Evolutionary conservation across 2,329 filamentous ascomycete species (phyloP), one percentile per base, ranked within the genome.

Genomic region (Microascus cirrosus): DNA sequence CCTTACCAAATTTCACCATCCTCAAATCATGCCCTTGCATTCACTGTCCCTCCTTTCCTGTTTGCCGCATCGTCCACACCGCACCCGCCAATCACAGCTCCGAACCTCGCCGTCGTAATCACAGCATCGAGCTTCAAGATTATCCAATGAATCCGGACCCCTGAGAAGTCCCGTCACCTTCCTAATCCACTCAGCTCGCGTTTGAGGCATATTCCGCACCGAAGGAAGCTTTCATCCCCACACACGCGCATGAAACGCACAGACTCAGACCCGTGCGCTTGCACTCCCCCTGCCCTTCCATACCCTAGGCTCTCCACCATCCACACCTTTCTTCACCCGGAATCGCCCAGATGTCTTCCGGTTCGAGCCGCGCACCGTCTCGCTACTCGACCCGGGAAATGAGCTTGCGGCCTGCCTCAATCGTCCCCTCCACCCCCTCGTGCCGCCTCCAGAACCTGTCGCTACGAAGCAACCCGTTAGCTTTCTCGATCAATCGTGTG

Each of bases 391-490:
- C 45, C 22, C 22, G 73, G n/a, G 74, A 70, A 63, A 86, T 84
- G 67, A 82, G 71, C 25, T 65, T 72, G 57, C 76, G 75, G 3
- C 82, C 83, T 28, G 83, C 73, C 55, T 79, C 69, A 56, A 85
- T 80, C 0, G 80, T 82, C 62, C 84, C 82, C 3, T 73, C 70
- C 67, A 80, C 76, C 12, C 81, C 77, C 56, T 77, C 74, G 65
- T 85, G 82, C n/a, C 79, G 75, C 58, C 78, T 73, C 83, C 83
- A 86, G 67, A 86, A 85, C 60, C 79, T 83, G 54, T 51, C 42
- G 8, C 2, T 20, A 13, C 12, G 3, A n/a, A 4, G 15, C n/a
- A 50, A 50, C 7, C n/a, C 20, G 45, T 50, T 50, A 50, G 45
- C 22, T 50, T 13, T 22, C 20, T 22, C n/a, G n/a, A n/a, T 22